phyloP scores from a whole-genome alignment of 306 rosid genomes.

The Trifolium fragiferum region DNA sequence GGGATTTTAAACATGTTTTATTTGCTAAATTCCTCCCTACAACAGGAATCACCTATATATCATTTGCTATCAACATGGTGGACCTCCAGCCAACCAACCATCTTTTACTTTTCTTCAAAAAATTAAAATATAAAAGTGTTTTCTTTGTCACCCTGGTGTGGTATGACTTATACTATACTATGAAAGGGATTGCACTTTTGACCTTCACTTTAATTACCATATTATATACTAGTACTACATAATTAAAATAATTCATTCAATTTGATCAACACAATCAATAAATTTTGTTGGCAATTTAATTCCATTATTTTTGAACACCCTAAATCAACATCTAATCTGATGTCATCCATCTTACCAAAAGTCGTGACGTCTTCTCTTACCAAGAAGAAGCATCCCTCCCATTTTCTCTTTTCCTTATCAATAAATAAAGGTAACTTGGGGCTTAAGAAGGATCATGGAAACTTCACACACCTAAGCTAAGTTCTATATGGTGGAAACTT shows the following conservation, averaged over 20 bases:
- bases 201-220: constrained; percentile 63
- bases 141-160: not conserved
- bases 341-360: constrained; percentile 21
- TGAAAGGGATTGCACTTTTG: constrained; percentile 38
- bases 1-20: too few relatives aligned
- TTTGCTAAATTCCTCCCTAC: too few relatives aligned
- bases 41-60: too few relatives aligned
- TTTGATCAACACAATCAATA: not conserved
- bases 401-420: constrained; percentile 7
- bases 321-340: not conserved
- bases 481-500: too few relatives aligned
- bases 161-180: not conserved
- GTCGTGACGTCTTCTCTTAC: constrained; percentile 7
- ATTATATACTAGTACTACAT: too few relatives aligned
- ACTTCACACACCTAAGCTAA: not conserved
- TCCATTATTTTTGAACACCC: too few relatives aligned
- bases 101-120: constrained; percentile 2
- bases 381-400: not conserved
- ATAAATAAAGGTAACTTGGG: constrained; percentile 4
- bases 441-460: constrained; percentile 24
- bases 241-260: constrained; percentile 1
- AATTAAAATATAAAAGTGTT: not conserved
- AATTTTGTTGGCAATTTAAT: too few relatives aligned
- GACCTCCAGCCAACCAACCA: not conserved
- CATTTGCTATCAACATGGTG: not conserved